A percentile compares a stretch with the other conserved stretches of the same genome.
These are phyloP conservation scores for Penicillium sp. DNA, from an alignment of 2,329 filamentous ascomycete genomes.

Conservation along the genomic window DNA sequence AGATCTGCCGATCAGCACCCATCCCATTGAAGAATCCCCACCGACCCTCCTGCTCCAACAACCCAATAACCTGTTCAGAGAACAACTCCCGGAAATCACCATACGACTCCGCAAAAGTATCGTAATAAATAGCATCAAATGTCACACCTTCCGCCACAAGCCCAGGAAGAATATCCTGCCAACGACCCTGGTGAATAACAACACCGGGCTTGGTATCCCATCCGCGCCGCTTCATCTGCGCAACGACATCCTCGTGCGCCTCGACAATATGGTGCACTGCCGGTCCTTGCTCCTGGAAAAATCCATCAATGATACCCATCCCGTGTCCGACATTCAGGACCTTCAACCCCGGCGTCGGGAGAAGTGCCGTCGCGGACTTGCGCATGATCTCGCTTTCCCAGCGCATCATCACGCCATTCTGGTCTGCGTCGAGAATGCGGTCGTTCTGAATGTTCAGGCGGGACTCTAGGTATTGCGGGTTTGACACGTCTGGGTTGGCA, in stretches of 20 bases:
- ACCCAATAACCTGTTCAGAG: constrained; percentile 74
- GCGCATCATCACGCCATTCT: constrained; percentile 90
- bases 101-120: constrained; percentile 96
- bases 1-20: constrained; percentile 85
- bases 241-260: constrained; percentile 73
- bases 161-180: constrained; percentile 73
- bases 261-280: constrained; percentile 78
- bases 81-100: constrained; percentile 81
- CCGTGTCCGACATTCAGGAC: constrained; percentile 86
- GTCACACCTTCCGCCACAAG: constrained; percentile 65
- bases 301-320: constrained; percentile 81
- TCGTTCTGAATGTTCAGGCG: constrained; percentile 61
- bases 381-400: constrained; percentile 89
- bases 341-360: constrained; percentile 59
- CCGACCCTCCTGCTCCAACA: constrained; percentile 57
- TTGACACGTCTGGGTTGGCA: constrained; percentile 51
- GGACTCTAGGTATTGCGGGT: constrained; percentile 65
- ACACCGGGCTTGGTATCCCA: constrained; percentile 62
- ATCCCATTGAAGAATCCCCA: constrained; percentile 70
- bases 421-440: constrained; percentile 67
- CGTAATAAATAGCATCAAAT: constrained; percentile 92
- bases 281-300: constrained; percentile 67
- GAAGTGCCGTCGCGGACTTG: constrained; percentile 65
- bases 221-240: constrained; percentile 62
- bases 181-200: constrained; percentile 64